These are phyloP conservation scores for Hypoxylon lienhwacheense DNA, from an alignment of 495 filamentous ascomycete genomes.

Conservation along the genomic window DNA sequence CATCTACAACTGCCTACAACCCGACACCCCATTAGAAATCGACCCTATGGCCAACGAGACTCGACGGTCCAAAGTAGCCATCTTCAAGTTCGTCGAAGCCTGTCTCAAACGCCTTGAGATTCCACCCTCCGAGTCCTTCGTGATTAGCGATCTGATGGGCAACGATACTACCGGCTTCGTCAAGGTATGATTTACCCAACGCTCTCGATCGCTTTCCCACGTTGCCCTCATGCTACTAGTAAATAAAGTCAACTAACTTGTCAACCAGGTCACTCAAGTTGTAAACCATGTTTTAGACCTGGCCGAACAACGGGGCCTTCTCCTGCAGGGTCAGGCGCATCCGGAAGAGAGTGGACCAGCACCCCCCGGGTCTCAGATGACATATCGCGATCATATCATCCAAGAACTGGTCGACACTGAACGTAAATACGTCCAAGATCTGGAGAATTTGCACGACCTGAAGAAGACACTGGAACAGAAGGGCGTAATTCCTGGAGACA, in stretches of 20 bases:
- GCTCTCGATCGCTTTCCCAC: not conserved
- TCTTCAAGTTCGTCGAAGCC: constrained; percentile 59
- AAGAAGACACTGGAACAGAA: constrained; percentile 88
- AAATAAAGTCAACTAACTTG: constrained; percentile 20
- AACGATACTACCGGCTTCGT: constrained; percentile 97
- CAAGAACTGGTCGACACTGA: constrained; percentile 91
- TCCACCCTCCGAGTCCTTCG: constrained; percentile 79
- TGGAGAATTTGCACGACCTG: constrained; percentile 89
- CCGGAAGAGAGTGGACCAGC: constrained; percentile 49
- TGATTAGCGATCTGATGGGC: constrained; percentile 87
- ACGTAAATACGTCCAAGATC: constrained; percentile 96
- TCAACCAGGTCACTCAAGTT: constrained; percentile 59
- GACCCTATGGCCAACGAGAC: constrained; percentile 59
- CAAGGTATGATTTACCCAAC: constrained; percentile 61
- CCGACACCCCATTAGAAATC: constrained; percentile 61
- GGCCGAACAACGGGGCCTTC: constrained; percentile 69
- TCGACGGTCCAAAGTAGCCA: constrained; percentile 64
- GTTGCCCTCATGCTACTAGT: not conserved
- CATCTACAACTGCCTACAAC: constrained; percentile 83
- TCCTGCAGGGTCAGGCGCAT: constrained; percentile 58
- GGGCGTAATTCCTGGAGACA: constrained; percentile 83
- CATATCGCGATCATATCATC: constrained; percentile 83
- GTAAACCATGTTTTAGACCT: constrained; percentile 91
- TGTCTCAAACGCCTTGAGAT: constrained; percentile 69
- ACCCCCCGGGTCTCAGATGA: constrained; percentile 59